These are phyloP conservation scores for Leucogyrophana mollusca DNA, from an alignment of 768 basidiomycete species.

Conservation along the genomic window DNA sequence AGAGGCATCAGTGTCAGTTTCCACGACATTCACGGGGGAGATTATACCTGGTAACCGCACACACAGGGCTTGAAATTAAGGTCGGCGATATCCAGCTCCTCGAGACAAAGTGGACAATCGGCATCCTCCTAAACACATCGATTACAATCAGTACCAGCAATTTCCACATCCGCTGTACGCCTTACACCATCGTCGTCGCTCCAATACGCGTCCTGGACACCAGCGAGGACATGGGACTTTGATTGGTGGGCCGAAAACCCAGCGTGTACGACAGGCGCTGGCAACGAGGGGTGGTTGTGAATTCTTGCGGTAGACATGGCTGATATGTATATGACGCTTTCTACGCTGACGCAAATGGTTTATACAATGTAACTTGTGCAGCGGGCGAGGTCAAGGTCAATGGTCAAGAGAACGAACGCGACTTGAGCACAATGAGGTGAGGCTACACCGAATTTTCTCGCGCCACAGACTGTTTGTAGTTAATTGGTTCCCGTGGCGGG, in stretches of 20 bases:
- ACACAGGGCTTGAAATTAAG: conserved; percentile 99
- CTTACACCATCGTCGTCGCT: conserved; percentile 86
- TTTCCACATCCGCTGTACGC: conserved; percentile 13
- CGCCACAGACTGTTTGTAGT: conserved; percentile 15
- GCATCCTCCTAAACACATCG: conserved; percentile 76
- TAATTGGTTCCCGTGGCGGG: conserved; percentile 19
- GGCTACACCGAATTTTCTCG: conserved; percentile 19
- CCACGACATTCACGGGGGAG: conserved; percentile 14
- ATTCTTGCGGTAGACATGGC: conserved; percentile 54
- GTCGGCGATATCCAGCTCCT: conserved; percentile 99
- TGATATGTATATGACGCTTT: not conserved
- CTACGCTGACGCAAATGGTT: too few species aligned
- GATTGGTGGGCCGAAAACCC: conserved; percentile 72
- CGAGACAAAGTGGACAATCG: conserved; percentile 96
- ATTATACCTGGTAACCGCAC: conserved; percentile 90
- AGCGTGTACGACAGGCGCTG: conserved; percentile 72
- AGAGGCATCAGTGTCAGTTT: conserved; percentile 12
- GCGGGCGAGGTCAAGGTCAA: too few species aligned
- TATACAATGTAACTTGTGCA: too few species aligned
- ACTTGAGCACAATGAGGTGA: conserved; percentile 21
- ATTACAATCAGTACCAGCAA: conserved; percentile 12
- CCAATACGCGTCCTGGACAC: conserved; percentile 96
- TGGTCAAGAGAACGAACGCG: conserved; percentile 19
- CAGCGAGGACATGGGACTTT: conserved; percentile 83
- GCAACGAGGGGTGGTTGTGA: conserved; percentile 62